Conservation (phyloP, 768 basidiomycete genomes). For the Dictyophora rubrovolvata region DNA sequence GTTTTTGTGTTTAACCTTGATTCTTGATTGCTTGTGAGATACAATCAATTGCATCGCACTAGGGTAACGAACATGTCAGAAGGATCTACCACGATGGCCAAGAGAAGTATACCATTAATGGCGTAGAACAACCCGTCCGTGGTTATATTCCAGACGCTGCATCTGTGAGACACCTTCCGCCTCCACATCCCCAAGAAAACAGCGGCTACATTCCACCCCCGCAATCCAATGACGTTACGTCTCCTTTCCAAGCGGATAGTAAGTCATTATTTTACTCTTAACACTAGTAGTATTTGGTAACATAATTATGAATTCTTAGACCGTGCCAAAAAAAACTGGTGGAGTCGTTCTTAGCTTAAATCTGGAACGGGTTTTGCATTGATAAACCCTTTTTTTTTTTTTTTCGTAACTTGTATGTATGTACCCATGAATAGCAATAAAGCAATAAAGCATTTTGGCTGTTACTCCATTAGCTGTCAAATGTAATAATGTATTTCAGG, state of each 20-base stretch:
- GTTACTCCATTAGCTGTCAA: background rate
- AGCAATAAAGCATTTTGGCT: background rate
- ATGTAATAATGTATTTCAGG: background rate
- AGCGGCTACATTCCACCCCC: background rate
- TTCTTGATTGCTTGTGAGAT: conserved; percentile 6
- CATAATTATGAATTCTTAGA: background rate
- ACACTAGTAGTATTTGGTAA: background rate
- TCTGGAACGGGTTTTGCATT: background rate
- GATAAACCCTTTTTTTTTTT: background rate
- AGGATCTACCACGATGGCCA: conserved; percentile 59
- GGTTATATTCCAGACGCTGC: background rate
- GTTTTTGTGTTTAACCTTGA: conserved; percentile 16
- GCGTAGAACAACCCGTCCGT: conserved; percentile 33
- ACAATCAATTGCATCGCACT: conserved; percentile 11
- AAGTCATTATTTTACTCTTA: background rate
- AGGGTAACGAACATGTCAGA: conserved; percentile 72
- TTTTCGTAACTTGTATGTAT: background rate
- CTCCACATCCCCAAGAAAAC: background rate
- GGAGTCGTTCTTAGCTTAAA: background rate
- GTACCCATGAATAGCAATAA: background rate
- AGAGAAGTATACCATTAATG: conserved; percentile 58
- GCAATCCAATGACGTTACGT: background rate
- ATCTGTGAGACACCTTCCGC: conserved; percentile 8
- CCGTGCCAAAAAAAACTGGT: conserved; percentile 2
- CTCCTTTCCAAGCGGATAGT: background rate